Conservation (phyloP, 805 yeast genomes). For the Saturnispora mendoncae region DNA sequence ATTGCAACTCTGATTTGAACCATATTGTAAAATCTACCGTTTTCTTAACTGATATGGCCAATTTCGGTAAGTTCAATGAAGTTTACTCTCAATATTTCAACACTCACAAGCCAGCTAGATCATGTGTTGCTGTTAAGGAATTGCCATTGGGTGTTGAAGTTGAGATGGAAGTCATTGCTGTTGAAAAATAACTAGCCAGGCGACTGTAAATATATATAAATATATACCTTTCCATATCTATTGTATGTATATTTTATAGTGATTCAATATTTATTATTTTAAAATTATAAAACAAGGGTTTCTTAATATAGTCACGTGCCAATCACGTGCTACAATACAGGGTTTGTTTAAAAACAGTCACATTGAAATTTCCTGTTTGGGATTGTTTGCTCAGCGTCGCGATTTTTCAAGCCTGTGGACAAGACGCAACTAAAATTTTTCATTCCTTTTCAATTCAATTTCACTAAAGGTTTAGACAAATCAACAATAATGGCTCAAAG, state of each 20-base stretch:
- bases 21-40: constrained; percentile 83
- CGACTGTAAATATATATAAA: neutral
- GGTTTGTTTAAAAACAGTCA: neutral
- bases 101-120: constrained; percentile 88
- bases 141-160: constrained; percentile 82
- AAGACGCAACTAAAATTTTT: neutral
- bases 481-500: constrained; percentile 83
- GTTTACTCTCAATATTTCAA: constrained; percentile 75
- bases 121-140: constrained; percentile 90
- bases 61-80: constrained; percentile 76
- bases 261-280: no score
- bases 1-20: constrained; percentile 75
- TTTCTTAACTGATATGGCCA: constrained; percentile 83
- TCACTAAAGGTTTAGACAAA: constrained; percentile 6
- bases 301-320: constrained; percentile 1
- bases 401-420: neutral
- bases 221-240: no score
- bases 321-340: constrained; percentile 5
- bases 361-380: neutral
- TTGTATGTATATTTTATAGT: no score
- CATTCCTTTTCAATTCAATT: neutral
- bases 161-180: constrained; percentile 90
- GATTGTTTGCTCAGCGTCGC: neutral
- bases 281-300: no score
- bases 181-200: constrained; percentile 37